These are phyloP conservation scores for Malus hybrid DNA, from an alignment of 331 rosid genomes.

Conservation along the genomic window DNA sequence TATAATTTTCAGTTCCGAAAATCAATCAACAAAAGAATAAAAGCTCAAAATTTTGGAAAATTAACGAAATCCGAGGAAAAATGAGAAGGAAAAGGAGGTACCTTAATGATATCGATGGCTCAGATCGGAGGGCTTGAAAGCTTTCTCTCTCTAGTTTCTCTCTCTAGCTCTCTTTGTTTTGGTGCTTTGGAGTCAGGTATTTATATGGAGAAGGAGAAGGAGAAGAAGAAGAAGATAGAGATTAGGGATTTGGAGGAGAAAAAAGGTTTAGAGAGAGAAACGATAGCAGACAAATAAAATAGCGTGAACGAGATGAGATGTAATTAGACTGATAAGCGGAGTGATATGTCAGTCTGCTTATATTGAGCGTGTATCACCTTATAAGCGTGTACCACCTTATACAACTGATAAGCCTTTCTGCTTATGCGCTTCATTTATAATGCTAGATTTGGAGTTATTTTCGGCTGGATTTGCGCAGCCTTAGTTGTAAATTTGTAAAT, in stretches of 20 bases:
- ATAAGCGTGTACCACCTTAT: accelerated
- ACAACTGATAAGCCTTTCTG: accelerated
- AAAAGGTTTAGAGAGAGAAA: conserved; percentile 26
- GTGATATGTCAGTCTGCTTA: accelerated
- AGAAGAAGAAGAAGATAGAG: conserved; percentile 12
- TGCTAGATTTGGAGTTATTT: conserved; percentile 37
- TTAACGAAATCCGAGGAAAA: background rate
- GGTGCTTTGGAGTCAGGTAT: conserved; percentile 39
- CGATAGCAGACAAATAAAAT: conserved; percentile 68
- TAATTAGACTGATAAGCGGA: conserved; percentile 1
- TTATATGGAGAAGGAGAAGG: conserved; percentile 34
- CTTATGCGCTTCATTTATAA: conserved; percentile 30
- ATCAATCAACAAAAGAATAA: background rate
- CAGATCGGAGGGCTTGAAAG: conserved; percentile 63
- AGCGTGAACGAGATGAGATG: conserved; percentile 65
- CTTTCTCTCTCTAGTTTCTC: conserved; percentile 62
- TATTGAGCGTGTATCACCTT: accelerated
- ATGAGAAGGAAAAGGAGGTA: conserved; percentile 16
- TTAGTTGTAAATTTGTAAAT: conserved; percentile 5
- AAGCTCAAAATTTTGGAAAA: background rate
- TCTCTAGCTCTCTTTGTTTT: conserved; percentile 23
- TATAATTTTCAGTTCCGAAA: background rate
- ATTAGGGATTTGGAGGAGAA: conserved; percentile 77
- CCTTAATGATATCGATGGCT: conserved; percentile 35
- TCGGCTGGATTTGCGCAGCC: conserved; percentile 30